Evolutionary conservation across 495 filamentous ascomycete species (phyloP).

Genomic region (Alectoria sarmentosa): DNA sequence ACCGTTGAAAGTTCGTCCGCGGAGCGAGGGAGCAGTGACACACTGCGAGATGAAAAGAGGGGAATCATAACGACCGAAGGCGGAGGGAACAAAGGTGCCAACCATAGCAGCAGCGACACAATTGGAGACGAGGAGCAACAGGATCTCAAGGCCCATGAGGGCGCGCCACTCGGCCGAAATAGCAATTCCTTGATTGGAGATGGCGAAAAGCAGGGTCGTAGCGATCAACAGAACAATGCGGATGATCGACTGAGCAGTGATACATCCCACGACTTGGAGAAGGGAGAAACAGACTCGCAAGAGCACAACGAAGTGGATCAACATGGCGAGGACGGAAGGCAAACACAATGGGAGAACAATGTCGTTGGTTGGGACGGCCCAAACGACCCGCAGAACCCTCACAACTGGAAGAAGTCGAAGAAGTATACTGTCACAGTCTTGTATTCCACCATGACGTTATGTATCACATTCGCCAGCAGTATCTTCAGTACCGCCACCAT

Average conservation of each 20-base stretch:
- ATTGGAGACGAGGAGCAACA: background rate
- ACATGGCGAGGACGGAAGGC: background rate
- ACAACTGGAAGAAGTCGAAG: slow-evolving; percentile 52
- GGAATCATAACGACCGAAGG: background rate
- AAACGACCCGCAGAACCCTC: slow-evolving; percentile 62
- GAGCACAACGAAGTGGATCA: slow-evolving; percentile 5
- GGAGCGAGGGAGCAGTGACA: background rate
- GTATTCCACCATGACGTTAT: slow-evolving; percentile 50
- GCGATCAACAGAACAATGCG: background rate
- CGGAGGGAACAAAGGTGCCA: background rate
- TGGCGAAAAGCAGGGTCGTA: background rate
- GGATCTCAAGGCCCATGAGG: background rate
- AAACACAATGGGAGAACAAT: slow-evolving; percentile 8
- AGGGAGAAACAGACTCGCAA: slow-evolving; percentile 4
- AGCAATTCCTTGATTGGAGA: background rate
- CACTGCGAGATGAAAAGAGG: background rate
- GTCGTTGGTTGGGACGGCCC: slow-evolving; percentile 49
- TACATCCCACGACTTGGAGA: slow-evolving; percentile 9
- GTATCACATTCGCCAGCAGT: slow-evolving; percentile 52
- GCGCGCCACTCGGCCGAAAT: background rate
- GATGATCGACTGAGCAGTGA: background rate
- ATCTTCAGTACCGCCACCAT: slow-evolving; percentile 48
- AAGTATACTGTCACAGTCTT: slow-evolving; percentile 70
- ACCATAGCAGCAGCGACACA: background rate
- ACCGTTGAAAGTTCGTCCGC: background rate